phyloP scores from a whole-genome alignment of 2,329 filamentous ascomycete species.

The Endothia cerciana region DNA sequence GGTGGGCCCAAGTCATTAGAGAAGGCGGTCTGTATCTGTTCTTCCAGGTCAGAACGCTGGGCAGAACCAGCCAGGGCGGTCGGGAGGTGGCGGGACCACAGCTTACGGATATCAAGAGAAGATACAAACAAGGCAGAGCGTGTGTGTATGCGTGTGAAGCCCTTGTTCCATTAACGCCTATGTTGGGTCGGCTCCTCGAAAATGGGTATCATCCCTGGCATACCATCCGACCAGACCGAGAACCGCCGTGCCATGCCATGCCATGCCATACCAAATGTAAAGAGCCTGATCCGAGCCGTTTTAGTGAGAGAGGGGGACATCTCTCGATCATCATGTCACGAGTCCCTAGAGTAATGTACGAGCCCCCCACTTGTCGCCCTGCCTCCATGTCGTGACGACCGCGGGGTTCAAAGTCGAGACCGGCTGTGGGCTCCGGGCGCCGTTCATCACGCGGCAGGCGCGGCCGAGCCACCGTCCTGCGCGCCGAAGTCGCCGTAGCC shows the following conservation, averaged over 20 bases:
- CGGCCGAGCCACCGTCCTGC: slow-evolving; percentile 21
- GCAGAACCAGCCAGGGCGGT: too few relatives aligned
- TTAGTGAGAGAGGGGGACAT: neutral
- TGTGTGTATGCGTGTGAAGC: too few relatives aligned
- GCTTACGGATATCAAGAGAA: neutral
- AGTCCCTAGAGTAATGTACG: slow-evolving; percentile 14
- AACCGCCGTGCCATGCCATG: slow-evolving; percentile 8
- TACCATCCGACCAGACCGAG: neutral
- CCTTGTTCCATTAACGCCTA: neutral
- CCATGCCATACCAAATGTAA: slow-evolving; percentile 24
- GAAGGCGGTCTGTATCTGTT: too few relatives aligned
- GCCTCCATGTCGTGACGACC: neutral
- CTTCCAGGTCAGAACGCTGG: too few relatives aligned
- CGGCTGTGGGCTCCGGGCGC: too few relatives aligned
- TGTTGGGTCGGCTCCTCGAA: neutral
- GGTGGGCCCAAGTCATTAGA: too few relatives aligned
- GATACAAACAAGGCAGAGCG: neutral
- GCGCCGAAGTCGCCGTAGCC: slow-evolving; percentile 20
- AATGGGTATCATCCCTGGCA: slow-evolving; percentile 13
- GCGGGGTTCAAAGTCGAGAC: neutral
- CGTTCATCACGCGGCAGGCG: slow-evolving; percentile 21
- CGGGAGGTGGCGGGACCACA: neutral
- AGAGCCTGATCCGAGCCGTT: slow-evolving; percentile 15
- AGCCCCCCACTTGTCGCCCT: neutral
- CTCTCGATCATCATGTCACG: slow-evolving; percentile 16